Conservation (phyloP, 2,329 filamentous ascomycete species). For the Neonectria neomacrospora region DNA sequence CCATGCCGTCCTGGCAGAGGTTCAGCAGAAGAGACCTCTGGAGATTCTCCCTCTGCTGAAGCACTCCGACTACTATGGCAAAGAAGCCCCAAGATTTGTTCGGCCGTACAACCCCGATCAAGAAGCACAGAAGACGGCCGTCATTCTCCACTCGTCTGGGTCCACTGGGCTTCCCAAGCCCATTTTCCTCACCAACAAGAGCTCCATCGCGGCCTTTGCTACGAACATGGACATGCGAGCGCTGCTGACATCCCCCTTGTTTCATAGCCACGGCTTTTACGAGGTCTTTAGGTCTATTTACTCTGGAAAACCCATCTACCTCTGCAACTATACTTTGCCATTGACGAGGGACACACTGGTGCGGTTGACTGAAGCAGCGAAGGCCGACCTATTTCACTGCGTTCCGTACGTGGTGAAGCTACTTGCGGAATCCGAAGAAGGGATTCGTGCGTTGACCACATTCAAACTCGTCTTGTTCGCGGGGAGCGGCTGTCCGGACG, state of each 20-base stretch:
- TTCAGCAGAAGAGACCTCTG: slow-evolving; percentile 28
- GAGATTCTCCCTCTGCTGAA: slow-evolving; percentile 28
- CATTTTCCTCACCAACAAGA: slow-evolving; percentile 66
- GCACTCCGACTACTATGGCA: slow-evolving; percentile 14
- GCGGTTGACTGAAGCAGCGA: slow-evolving; percentile 50
- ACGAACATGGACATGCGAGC: slow-evolving; percentile 54
- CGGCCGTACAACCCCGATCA: slow-evolving; percentile 30
- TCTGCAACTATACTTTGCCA: slow-evolving; percentile 67
- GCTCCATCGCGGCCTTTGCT: slow-evolving; percentile 60
- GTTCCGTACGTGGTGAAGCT: slow-evolving; percentile 75
- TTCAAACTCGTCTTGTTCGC: slow-evolving; percentile 67
- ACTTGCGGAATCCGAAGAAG: slow-evolving; percentile 66
- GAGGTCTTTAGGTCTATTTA: slow-evolving; percentile 65
- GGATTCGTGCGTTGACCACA: slow-evolving; percentile 57
- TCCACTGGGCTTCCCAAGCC: slow-evolving; percentile 72
- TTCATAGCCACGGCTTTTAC: slow-evolving; percentile 68
- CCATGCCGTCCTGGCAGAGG: slow-evolving; percentile 30
- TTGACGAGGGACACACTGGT: slow-evolving; percentile 62
- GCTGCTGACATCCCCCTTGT: slow-evolving; percentile 67
- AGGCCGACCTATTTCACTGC: slow-evolving; percentile 65
- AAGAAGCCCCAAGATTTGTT: slow-evolving; percentile 31
- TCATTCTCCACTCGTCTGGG: slow-evolving; percentile 54
- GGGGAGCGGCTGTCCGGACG: slow-evolving; percentile 68
- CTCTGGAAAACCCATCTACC: slow-evolving; percentile 59
- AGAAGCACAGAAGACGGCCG: slow-evolving; percentile 32